Conservation (phyloP, 1,284 basidiomycete genomes). For the Cryptococcus deneoformans region DNA sequence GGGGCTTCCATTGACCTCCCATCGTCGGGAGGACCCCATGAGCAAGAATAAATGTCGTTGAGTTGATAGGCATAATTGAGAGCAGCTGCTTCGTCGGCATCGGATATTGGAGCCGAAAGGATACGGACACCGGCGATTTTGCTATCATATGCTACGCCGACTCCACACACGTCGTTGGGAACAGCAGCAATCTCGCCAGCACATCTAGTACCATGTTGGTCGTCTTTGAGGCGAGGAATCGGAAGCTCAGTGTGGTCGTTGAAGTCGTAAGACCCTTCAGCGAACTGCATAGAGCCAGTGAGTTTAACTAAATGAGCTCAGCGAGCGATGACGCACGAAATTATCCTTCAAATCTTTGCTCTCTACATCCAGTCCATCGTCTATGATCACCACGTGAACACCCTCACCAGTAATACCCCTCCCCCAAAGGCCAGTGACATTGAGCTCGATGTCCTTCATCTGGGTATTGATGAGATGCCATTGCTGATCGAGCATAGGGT, state of each 20-base stretch:
- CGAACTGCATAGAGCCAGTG: conserved; percentile 59
- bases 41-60: conserved; percentile 92
- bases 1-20: conserved; percentile 95
- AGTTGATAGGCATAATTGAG: conserved; percentile 92
- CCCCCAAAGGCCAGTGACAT: conserved; percentile 58
- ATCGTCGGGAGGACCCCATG: conserved; percentile 97
- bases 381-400: conserved; percentile 84
- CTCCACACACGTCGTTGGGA: conserved; percentile 93
- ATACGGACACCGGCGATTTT: conserved; percentile 94
- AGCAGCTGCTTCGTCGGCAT: conserved; percentile 95
- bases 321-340: conserved; percentile 64
- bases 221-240: conserved; percentile 81
- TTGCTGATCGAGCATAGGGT: conserved; percentile 83
- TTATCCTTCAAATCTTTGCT: conserved; percentile 84
- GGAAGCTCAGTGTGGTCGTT: conserved; percentile 90
- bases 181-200: conserved; percentile 97
- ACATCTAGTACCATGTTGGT: conserved; percentile 97
- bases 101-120: conserved; percentile 92
- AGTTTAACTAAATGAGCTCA: background rate
- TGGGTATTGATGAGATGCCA: conserved; percentile 68
- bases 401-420: conserved; percentile 82
- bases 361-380: conserved; percentile 92
- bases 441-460: conserved; percentile 53
- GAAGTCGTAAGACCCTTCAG: conserved; percentile 91
- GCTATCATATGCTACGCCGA: conserved; percentile 90